Conservation (phyloP, 495 filamentous ascomycete genomes). For the Schizothecium vesticola region DNA sequence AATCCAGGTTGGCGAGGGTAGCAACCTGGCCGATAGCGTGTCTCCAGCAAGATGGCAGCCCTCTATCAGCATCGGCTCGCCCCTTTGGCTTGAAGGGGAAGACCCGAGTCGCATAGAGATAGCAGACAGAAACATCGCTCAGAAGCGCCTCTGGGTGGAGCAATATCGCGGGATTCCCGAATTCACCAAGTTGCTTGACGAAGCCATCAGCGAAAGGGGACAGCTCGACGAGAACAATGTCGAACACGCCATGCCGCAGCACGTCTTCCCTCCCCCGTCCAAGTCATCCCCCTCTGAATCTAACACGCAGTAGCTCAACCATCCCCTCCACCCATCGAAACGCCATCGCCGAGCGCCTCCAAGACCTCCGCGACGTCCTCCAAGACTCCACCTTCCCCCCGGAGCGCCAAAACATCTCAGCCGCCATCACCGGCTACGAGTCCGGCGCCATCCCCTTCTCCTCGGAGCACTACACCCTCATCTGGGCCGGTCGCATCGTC, state of each 20-base stretch:
- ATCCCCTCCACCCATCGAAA: constrained; percentile 16
- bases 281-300: not conserved
- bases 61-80: constrained; percentile 17
- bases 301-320: constrained; percentile 18
- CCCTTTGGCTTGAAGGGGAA: constrained; percentile 28
- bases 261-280: constrained; percentile 1
- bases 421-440: constrained; percentile 40
- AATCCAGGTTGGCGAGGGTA: not conserved
- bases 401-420: constrained; percentile 40
- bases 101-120: constrained; percentile 36
- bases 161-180: constrained; percentile 23
- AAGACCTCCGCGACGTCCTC: constrained; percentile 28
- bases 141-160: constrained; percentile 27
- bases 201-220: constrained; percentile 27
- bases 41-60: constrained; percentile 19
- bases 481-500: constrained; percentile 44
- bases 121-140: constrained; percentile 36
- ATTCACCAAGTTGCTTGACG: constrained; percentile 28
- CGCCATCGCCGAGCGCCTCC: constrained; percentile 29
- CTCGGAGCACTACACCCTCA: constrained; percentile 30
- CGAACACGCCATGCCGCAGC: constrained; percentile 37
- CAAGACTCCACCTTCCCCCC: constrained; percentile 30
- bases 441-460: constrained; percentile 38
- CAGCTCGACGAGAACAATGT: constrained; percentile 34
- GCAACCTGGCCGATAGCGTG: not conserved